Conservation (phyloP, 192 early-diverging fungal genomes). For the Coemansia sp. region DNA sequence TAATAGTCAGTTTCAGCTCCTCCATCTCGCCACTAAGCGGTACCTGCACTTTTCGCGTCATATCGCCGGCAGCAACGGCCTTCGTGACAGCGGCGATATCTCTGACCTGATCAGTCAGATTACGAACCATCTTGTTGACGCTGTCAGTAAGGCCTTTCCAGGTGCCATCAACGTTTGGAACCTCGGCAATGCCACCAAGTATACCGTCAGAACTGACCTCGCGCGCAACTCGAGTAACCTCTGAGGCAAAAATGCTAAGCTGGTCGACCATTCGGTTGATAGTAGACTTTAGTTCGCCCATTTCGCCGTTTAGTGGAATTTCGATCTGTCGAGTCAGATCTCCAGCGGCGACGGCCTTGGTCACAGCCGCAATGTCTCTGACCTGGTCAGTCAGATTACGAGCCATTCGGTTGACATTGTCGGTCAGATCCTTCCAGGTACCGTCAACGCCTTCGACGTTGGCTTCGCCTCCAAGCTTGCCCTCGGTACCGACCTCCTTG, state of each 20-base stretch:
- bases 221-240: conserved; percentile 68
- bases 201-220: conserved; percentile 60
- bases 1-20: conserved; percentile 71
- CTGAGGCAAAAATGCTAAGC: conserved; percentile 58
- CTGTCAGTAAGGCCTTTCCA: conserved; percentile 66
- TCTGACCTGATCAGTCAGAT: conserved; percentile 64
- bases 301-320: conserved; percentile 32
- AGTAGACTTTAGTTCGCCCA: conserved; percentile 14
- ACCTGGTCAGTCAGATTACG: conserved; percentile 61
- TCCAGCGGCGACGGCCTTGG: conserved; percentile 59
- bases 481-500: conserved; percentile 64
- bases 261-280: conserved; percentile 24
- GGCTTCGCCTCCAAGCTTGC: conserved; percentile 62
- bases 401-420: conserved; percentile 66
- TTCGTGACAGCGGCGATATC: conserved; percentile 58
- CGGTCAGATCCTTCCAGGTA: conserved; percentile 64
- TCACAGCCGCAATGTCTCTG: conserved; percentile 59
- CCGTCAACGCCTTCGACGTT: conserved; percentile 59
- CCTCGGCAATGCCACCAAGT: conserved; percentile 56
- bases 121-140: conserved; percentile 66
- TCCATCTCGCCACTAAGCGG: conserved; percentile 71
- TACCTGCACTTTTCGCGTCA: conserved; percentile 61
- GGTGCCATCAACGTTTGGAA: conserved; percentile 59
- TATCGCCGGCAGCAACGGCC: conserved; percentile 57
- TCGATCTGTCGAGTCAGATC: conserved; percentile 58